phyloP scores from a whole-genome alignment of 1,139 yeast genomes.

The Kurtzmaniella quercitrusa region DNA sequence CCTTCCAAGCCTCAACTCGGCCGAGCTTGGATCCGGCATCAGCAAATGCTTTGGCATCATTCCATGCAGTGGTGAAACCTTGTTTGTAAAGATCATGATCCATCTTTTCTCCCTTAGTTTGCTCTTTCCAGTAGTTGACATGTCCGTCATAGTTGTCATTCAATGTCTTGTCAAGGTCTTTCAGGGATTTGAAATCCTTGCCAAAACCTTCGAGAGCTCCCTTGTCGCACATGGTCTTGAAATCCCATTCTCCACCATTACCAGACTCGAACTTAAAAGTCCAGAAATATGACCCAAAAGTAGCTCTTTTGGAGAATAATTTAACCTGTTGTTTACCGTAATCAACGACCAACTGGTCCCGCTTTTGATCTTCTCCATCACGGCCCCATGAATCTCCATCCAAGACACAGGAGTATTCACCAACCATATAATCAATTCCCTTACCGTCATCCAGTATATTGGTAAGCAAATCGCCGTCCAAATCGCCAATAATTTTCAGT shows the following conservation, averaged over 20 bases:
- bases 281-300: conserved; percentile 83
- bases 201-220: conserved; percentile 47
- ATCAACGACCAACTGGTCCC: conserved; percentile 31
- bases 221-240: conserved; percentile 66
- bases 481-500: conserved; percentile 55
- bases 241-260: conserved; percentile 96
- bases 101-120: conserved; percentile 55
- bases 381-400: conserved; percentile 73
- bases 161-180: conserved; percentile 41
- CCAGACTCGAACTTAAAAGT: conserved; percentile 84
- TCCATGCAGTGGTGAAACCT: conserved; percentile 74
- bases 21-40: conserved; percentile 71
- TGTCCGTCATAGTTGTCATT: conserved; percentile 49
- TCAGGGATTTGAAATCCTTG: conserved; percentile 16
- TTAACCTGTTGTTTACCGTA: conserved; percentile 42
- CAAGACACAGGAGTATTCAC: conserved; percentile 88
- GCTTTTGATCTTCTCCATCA: conserved; percentile 40
- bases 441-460: conserved; percentile 42
- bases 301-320: conserved; percentile 48
- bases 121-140: conserved; percentile 62
- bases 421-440: conserved; percentile 72
- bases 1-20: conserved; percentile 64
- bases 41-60: conserved; percentile 65
- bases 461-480: conserved; percentile 49
- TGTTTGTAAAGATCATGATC: conserved; percentile 80